Evolutionary conservation across 2,329 filamentous ascomycete genomes (phyloP), one percentile per base, ranked within the genome.

Genomic region (Botryosphaeria dothidea): DNA sequence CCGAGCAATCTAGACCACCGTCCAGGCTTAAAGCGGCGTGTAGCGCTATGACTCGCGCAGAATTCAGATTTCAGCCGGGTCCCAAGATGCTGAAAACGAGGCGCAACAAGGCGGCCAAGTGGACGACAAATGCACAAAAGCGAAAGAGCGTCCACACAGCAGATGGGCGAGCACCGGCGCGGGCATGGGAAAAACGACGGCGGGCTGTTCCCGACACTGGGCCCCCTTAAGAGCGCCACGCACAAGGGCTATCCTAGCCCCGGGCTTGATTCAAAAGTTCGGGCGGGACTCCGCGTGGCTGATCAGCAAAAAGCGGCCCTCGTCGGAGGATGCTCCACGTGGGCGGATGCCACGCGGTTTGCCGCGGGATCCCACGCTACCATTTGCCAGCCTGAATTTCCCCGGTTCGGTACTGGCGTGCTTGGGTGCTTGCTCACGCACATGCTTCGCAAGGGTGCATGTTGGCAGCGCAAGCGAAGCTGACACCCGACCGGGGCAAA

Each of bases 281-380:
- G 54, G 17, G 38, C 52, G 36, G 52, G 21, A 57, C 25, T 58
- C 36, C 54, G 54, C 54, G 54, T 58, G 54, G 54, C 54, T 58
- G 54, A 58, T 58, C 54, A 45, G 54, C 54, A 34, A 21, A 17
- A 23, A 17, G 56, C 56, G 56, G 56, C 41, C 36, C 38, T 46
- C 56, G 25, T 60, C 56, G 56, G 56, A 60, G 43, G 56, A 48
- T 11, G 56, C 56, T 46, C 56, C 56, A 60, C 56, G 56, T 60
- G 56, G 56, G 56, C 56, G 23, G 38, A 58, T 60, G 56, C 56
- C 56, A 60, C 56, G 56, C 56, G 56, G 56, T 60, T 19, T 57
- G 52, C 41, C 11, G 56, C 56, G 38, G 56, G 41, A 58, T 46
- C 38, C 36, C 56, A 36, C 38, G 56, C 41, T 60, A 8, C 34